Percentiles rank a stretch among this genome's conserved stretches.
Conservation (phyloP, 495 filamentous ascomycete species). For the Penicillium mononematosum region DNA sequence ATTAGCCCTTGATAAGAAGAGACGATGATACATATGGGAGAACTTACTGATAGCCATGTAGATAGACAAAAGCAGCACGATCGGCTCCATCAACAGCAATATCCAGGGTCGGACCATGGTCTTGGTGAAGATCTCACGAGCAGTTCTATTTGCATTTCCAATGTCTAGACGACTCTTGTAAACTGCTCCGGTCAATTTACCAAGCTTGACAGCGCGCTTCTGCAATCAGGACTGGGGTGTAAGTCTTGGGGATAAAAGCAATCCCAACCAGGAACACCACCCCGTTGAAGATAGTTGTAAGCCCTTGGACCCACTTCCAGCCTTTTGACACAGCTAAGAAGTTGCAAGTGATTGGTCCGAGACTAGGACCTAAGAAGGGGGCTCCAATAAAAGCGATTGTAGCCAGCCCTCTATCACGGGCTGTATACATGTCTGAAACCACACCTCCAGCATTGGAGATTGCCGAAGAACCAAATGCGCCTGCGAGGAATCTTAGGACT, state of each 20-base stretch:
- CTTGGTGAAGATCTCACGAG: slow-evolving; percentile 20
- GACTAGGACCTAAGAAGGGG: slow-evolving; percentile 57
- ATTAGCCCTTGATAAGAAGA: not conserved
- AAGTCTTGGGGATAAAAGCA: slow-evolving; percentile 49
- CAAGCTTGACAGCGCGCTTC: slow-evolving; percentile 39
- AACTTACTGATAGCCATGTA: slow-evolving; percentile 57
- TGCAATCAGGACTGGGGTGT: slow-evolving; percentile 44
- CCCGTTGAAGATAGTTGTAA: slow-evolving; percentile 36
- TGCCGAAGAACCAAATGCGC: slow-evolving; percentile 60
- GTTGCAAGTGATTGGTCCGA: slow-evolving; percentile 50
- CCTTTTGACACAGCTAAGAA: slow-evolving; percentile 49
- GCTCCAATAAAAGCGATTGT: slow-evolving; percentile 54
- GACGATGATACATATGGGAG: not conserved
- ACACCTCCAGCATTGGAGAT: slow-evolving; percentile 60
- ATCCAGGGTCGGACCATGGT: slow-evolving; percentile 31
- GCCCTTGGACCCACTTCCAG: slow-evolving; percentile 58
- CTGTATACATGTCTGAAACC: slow-evolving; percentile 60
- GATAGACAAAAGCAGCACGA: slow-evolving; percentile 53
- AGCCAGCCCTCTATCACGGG: slow-evolving; percentile 55
- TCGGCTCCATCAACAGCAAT: slow-evolving; percentile 38
- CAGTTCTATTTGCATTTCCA: slow-evolving; percentile 7
- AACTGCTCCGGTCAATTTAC: slow-evolving; percentile 44
- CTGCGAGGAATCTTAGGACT: slow-evolving; percentile 51
- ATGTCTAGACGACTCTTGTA: slow-evolving; percentile 25
- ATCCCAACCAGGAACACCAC: slow-evolving; percentile 41